Evolutionary conservation across 139 green algal species (phyloP).

Genomic region (Pycnococcus provasolii): DNA sequence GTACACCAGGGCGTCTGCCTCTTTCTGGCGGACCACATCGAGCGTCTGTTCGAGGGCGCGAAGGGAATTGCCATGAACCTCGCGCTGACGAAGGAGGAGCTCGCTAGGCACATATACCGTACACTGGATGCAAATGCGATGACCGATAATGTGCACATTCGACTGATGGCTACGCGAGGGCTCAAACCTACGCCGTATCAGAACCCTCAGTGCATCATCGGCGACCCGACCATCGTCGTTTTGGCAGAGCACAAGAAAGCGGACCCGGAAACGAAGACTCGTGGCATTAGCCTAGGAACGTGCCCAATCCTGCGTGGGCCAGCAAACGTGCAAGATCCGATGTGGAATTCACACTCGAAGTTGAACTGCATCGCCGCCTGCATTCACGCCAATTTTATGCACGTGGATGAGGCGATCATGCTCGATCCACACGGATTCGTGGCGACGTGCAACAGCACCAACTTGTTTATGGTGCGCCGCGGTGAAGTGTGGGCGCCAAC

Average conservation of each 20-base stretch:
- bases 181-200: conserved; percentile 71
- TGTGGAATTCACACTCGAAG: conserved; percentile 58
- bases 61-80: conserved; percentile 43
- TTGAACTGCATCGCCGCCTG: conserved; percentile 71
- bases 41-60: conserved; percentile 50
- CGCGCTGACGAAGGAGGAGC: conserved; percentile 30
- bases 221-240: conserved; percentile 57
- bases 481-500: conserved; percentile 38
- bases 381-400: conserved; percentile 56
- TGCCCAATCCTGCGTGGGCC: conserved; percentile 41
- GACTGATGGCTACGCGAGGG: conserved; percentile 57
- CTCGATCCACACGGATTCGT: conserved; percentile 70
- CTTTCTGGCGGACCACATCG: conserved; percentile 47
- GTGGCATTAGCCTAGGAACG: conserved; percentile 57
- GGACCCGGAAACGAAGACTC: conserved; percentile 12
- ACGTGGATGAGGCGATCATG: conserved; percentile 58
- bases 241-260: conserved; percentile 56
- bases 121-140: conserved; percentile 55
- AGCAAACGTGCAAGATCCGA: conserved; percentile 56
- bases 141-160: conserved; percentile 50
- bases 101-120: conserved; percentile 47
- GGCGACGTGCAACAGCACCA: conserved; percentile 68
- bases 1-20: conserved; percentile 46
- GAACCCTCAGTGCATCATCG: conserved; percentile 56
- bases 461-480: conserved; percentile 64